Base-by-base conservation (phyloP, 2,329 filamentous ascomycete species). In the Colletotrichum salicis region DNA sequence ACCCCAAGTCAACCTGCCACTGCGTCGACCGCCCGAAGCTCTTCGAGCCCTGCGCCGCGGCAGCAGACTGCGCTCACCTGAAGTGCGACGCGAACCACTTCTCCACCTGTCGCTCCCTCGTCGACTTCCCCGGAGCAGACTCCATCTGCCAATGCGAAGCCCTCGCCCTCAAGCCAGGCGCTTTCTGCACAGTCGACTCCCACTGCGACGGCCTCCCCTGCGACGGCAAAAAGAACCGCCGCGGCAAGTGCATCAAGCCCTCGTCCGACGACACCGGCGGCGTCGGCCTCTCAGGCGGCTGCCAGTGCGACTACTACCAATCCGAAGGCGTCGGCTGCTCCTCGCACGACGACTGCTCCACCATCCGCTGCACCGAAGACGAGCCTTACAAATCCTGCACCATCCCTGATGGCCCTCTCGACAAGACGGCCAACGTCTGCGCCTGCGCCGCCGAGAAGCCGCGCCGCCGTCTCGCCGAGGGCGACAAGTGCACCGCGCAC, bases 201-300 rank as follows among this genome's bases (percentile, higher is more conserved):
- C 45, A 65, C 45, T 72, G 70, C 60, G 48, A 37, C 35, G 60
- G 59, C 7, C 27, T 72, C 5, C n/a, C 22, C 27, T 70, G 66
- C 27, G 54, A 22, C 31, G 15, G 41, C 19, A 48, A n/a, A 31
- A 15, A 7, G 11, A 48, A 52, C 59, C n/a, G 24, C 19, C 57
- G 29, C 15, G 55, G 65, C 33, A 33, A 57, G 64, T 68, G 64
- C 65, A 6, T 35, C 12, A 48, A 48, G 19, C 41, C 41, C 4
- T 10, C 41, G 8, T 11, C 41, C 19, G 37, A 41, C 37, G 37
- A 41, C 2, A 41, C 8, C 41, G 41, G 41, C 19, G 41, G 41
- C 8, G 19, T 48, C 19, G 41, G 41, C 41, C 19, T 11, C 19
- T 8, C n/a, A 13, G 29, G 29, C 8, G 19, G 15, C 57, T 67